These are phyloP conservation scores for Pythium utonaiense DNA, from an alignment of 352 stramenopile genomes.

Conservation along the genomic window DNA sequence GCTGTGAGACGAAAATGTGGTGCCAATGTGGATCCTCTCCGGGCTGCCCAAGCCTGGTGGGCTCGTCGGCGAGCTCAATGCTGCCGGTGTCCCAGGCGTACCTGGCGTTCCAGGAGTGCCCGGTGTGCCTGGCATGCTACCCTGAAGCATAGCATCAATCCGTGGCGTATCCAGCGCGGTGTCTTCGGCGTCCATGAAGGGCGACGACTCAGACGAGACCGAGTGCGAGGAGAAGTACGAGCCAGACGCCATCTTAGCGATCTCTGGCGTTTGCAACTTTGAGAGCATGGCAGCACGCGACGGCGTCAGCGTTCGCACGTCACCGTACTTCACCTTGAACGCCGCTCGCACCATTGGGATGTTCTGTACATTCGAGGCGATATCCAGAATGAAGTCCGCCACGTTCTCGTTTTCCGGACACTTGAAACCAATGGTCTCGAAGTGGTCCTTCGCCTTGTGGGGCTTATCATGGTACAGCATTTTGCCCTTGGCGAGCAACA, in stretches of 20 bases:
- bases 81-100: slow-evolving; percentile 7
- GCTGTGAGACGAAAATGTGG: background rate
- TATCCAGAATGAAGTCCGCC: slow-evolving; percentile 78
- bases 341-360: slow-evolving; percentile 55
- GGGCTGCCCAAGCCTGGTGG: slow-evolving; percentile 23
- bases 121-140: slow-evolving; percentile 17
- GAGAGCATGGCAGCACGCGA: background rate
- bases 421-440: slow-evolving; percentile 64
- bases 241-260: slow-evolving; percentile 10
- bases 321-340: slow-evolving; percentile 33
- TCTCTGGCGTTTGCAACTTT: slow-evolving; percentile 18
- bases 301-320: slow-evolving; percentile 10
- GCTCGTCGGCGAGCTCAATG: slow-evolving; percentile 24
- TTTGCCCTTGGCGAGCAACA: slow-evolving; percentile 86
- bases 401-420: slow-evolving; percentile 78
- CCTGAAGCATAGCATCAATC: slow-evolving; percentile 26
- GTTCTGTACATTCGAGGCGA: slow-evolving; percentile 57
- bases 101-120: slow-evolving; percentile 18
- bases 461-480: slow-evolving; percentile 59
- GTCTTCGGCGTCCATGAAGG: slow-evolving; percentile 51
- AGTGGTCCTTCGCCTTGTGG: slow-evolving; percentile 46
- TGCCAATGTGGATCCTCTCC: slow-evolving; percentile 11
- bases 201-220: slow-evolving; percentile 37
- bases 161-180: slow-evolving; percentile 42
- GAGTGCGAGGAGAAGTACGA: slow-evolving; percentile 7